Conservation (phyloP, 2,329 filamentous ascomycete species). For the Claviceps africana region DNA sequence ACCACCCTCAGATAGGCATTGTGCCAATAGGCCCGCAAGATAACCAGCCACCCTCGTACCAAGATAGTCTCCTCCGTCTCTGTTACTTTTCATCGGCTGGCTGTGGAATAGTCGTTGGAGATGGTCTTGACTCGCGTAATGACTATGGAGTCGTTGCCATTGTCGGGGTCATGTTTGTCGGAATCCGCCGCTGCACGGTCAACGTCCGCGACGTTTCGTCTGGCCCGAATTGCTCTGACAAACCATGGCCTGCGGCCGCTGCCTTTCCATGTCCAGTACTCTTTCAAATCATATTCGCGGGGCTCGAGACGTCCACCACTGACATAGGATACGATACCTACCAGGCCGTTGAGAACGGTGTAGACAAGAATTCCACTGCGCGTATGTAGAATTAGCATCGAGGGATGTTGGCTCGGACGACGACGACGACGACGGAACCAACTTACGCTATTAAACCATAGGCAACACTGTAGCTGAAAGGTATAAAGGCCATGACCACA, state of each 20-base stretch:
- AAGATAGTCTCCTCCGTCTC: not conserved
- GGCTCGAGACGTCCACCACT: slow-evolving; percentile 31
- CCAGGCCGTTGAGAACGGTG: slow-evolving; percentile 33
- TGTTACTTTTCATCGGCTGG: not conserved
- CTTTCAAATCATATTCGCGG: slow-evolving; percentile 38
- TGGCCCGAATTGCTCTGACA: slow-evolving; percentile 22
- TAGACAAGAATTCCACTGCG: slow-evolving; percentile 40
- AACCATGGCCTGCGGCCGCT: slow-evolving; percentile 34
- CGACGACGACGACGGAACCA: not conserved
- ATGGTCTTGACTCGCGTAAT: slow-evolving; percentile 4
- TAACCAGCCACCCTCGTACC: not conserved
- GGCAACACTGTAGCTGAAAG: slow-evolving; percentile 65
- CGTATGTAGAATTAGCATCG: slow-evolving; percentile 2
- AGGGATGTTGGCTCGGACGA: not conserved
- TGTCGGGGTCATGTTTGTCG: slow-evolving; percentile 1
- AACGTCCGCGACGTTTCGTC: not conserved
- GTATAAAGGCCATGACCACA: slow-evolving; percentile 60
- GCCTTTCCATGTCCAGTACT: slow-evolving; percentile 42
- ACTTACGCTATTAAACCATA: slow-evolving; percentile 61
- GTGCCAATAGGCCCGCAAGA: not conserved
- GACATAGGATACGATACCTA: slow-evolving; percentile 29
- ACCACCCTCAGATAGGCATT: not conserved
- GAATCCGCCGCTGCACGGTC: not conserved
- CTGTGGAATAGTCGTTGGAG: slow-evolving; percentile 5
- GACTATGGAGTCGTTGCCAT: not conserved